A percentile compares a stretch with the other conserved stretches of the same genome.
Evolutionary conservation across 2,329 filamentous ascomycete genomes (phyloP).

Genomic region (Mycosphaerelloides madeirae): DNA sequence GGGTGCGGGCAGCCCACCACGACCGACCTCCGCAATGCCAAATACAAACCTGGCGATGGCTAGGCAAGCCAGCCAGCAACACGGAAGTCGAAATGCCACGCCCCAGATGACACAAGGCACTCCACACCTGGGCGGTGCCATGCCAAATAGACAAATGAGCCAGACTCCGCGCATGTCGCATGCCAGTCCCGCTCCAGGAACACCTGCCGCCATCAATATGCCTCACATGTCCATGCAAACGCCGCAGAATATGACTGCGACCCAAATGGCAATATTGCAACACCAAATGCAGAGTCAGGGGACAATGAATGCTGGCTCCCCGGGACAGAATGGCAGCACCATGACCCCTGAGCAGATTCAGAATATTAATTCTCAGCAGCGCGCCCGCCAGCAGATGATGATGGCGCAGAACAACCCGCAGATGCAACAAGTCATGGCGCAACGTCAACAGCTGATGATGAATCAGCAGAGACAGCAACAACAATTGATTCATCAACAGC

Average conservation of each 20-base stretch:
- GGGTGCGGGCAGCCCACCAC: slow-evolving; percentile 59
- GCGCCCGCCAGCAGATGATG: slow-evolving; percentile 26
- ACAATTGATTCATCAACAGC: slow-evolving; percentile 18
- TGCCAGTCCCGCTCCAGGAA: slow-evolving; percentile 31
- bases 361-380: slow-evolving; percentile 33
- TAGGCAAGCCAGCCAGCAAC: slow-evolving; percentile 36
- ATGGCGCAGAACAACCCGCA: slow-evolving; percentile 19
- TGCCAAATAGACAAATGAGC: slow-evolving; percentile 34
- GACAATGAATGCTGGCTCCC: slow-evolving; percentile 18
- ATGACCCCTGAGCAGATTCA: slow-evolving; percentile 33
- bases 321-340: slow-evolving; percentile 10
- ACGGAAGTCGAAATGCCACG: slow-evolving; percentile 32
- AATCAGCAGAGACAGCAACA: slow-evolving; percentile 24
- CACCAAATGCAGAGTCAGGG: slow-evolving; percentile 23
- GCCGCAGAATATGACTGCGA: slow-evolving; percentile 25
- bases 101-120: slow-evolving; percentile 38
- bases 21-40: slow-evolving; percentile 58
- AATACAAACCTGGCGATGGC: slow-evolving; percentile 33
- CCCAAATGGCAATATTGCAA: slow-evolving; percentile 32
- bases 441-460: slow-evolving; percentile 19
- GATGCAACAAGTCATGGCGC: slow-evolving; percentile 21
- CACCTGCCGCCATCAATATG: slow-evolving; percentile 12
- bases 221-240: slow-evolving; percentile 28
- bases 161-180: slow-evolving; percentile 35
- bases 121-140: slow-evolving; percentile 32